Conservation (phyloP, 75 land plant genomes). For the Picea sitchensis region DNA sequence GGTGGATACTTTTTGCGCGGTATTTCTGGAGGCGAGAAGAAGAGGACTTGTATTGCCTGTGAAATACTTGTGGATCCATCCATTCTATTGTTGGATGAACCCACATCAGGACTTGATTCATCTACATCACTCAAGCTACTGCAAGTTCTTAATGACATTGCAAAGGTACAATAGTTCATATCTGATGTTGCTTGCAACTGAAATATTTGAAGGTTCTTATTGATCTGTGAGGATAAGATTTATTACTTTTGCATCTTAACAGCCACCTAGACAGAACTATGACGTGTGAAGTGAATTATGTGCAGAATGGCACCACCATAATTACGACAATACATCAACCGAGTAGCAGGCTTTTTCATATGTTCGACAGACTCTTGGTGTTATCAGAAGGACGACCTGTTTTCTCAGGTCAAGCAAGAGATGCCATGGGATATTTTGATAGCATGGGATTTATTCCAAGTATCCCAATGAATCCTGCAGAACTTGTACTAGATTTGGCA, state of each 20-base stretch:
- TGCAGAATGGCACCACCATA: conserved; percentile 24
- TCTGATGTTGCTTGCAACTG: background rate
- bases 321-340: conserved; percentile 44
- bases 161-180: conserved; percentile 17
- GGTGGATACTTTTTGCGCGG: conserved; percentile 44
- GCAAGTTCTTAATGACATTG: conserved; percentile 25
- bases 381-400: conserved; percentile 29
- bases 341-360: conserved; percentile 34
- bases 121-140: conserved; percentile 38
- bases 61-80: conserved; percentile 50
- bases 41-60: conserved; percentile 45
- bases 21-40: conserved; percentile 47
- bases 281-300: background rate
- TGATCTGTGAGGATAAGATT: background rate
- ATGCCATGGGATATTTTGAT: conserved; percentile 29
- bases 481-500: conserved; percentile 37
- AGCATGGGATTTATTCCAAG: conserved; percentile 23
- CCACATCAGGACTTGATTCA: conserved; percentile 52
- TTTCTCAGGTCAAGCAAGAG: conserved; percentile 30
- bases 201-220: conserved; percentile 8
- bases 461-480: conserved; percentile 42
- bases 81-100: conserved; percentile 45
- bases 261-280: background rate
- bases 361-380: conserved; percentile 38
- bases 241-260: background rate